phyloP scores from a whole-genome alignment of 768 basidiomycete species.

The Saitozyma sp. region DNA sequence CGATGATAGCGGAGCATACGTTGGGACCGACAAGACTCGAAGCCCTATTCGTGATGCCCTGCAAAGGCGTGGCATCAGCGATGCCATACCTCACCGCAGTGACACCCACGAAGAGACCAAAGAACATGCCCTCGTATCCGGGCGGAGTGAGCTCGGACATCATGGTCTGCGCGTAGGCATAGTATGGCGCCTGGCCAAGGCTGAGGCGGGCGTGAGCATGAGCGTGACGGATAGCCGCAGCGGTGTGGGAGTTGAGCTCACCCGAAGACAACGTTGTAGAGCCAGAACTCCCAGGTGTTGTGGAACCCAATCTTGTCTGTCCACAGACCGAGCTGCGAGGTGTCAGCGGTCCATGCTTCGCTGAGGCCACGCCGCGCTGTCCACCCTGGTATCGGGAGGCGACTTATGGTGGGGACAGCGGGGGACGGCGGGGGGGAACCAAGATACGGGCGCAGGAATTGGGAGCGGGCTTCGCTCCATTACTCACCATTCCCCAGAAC shows the following conservation, averaged over 20 bases:
- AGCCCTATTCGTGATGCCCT: slow-evolving; percentile 74
- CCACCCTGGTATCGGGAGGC: no score
- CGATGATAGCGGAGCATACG: slow-evolving; percentile 79
- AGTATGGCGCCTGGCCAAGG: slow-evolving; percentile 74
- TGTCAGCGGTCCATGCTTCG: slow-evolving; percentile 50
- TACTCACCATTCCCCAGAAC: slow-evolving; percentile 56
- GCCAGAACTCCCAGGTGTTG: slow-evolving; percentile 68
- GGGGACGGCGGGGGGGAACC: neutral
- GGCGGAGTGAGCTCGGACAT: slow-evolving; percentile 72
- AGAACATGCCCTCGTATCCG: slow-evolving; percentile 60
- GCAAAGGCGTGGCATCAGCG: slow-evolving; percentile 60
- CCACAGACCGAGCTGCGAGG: slow-evolving; percentile 66
- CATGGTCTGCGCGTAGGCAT: slow-evolving; percentile 79
- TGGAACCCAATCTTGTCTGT: slow-evolving; percentile 76
- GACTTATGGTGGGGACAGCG: slow-evolving; percentile 59
- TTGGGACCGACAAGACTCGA: slow-evolving; percentile 87
- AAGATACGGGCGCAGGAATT: neutral
- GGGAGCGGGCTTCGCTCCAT: no score
- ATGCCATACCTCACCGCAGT: no score
- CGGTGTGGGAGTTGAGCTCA: no score
- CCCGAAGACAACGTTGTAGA: slow-evolving; percentile 70
- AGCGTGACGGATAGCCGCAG: no score
- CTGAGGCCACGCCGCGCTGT: no score
- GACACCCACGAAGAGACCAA: slow-evolving; percentile 7
- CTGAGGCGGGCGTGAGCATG: no score